These are phyloP conservation scores for Ganoderma resinaceum DNA, from an alignment of 1,284 basidiomycete genomes.

Conservation along the genomic window DNA sequence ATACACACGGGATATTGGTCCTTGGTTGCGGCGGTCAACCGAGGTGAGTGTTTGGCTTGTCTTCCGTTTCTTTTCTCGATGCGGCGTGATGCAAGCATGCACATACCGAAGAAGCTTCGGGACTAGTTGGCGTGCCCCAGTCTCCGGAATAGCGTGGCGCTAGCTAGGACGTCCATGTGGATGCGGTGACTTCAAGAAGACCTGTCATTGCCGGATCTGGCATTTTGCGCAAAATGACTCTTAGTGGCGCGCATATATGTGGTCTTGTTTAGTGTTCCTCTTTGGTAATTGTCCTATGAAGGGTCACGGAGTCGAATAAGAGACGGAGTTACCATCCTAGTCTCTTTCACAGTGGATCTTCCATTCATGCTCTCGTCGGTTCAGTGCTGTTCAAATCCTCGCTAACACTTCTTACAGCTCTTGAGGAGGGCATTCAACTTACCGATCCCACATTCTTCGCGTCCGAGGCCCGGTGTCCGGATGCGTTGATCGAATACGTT, in stretches of 20 bases:
- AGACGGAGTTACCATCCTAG: no score
- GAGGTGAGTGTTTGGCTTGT: conserved; percentile 55
- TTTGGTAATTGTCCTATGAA: no score
- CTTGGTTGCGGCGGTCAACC: conserved; percentile 76
- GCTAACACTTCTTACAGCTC: conserved; percentile 40
- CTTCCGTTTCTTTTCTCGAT: neutral
- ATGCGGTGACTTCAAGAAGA: no score
- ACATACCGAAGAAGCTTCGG: no score
- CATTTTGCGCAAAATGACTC: neutral
- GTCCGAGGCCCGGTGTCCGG: conserved; percentile 68
- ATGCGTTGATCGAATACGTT: conserved; percentile 66
- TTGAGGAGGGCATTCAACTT: conserved; percentile 74
- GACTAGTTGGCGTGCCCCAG: no score
- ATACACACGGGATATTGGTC: conserved; percentile 85
- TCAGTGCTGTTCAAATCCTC: neutral
- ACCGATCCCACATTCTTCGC: conserved; percentile 80
- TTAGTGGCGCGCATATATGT: neutral
- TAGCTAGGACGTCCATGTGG: no score
- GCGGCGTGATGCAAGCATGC: neutral
- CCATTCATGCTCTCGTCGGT: neutral
- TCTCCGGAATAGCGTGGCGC: no score
- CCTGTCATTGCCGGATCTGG: no score
- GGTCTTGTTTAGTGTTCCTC: no score
- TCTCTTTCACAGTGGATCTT: no score
- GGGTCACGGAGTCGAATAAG: no score